Base-by-base conservation (phyloP, 1,284 basidiomycete species). In the Blastosporella zonata region DNA sequence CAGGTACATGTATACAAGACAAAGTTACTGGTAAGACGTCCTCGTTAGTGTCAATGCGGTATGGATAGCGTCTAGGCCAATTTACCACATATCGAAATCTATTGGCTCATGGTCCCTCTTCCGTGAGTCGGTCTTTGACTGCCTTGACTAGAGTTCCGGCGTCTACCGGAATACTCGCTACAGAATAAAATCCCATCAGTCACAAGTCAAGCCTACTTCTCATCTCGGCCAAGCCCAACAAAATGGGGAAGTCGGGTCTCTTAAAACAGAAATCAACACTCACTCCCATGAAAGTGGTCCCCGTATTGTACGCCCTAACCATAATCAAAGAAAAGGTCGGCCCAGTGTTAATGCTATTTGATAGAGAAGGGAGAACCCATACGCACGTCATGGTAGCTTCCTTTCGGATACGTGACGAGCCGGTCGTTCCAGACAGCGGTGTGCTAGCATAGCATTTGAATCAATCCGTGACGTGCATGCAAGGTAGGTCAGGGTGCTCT, bases 401-500 rank as follows among this genome's bases (percentile, higher is more conserved):
- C 68, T 25, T 59, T 53, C 18, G 62, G 57, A 52, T 67, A 72
- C 0, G 69, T 71, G 18, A 67, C 22, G n/a, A 63, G 52, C 0
- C 66, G 68, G 57, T 72, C 68, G 52, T 72, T 71, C 68, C 69
- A 70, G 6, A 72, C 61, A 20, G 62, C 67, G 49, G 70, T 71
- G 52, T 72, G 71, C 66, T 71, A 29, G 35, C 12, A 13, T 29
- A 35, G 25, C 28, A 31, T 39, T 20, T 13, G 17, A 28, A 43
- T 43, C 39, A 43, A 22, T 17, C 21, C 35, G 20, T 21, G 35
- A 38, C 31, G 35, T 42, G 9, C 25, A 41, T 31, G 15, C n/a
- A 17, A 13, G 12, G 7, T 2, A 13, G 36, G 35, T 49, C 28
- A 50, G 18, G 34, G 7, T 38, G 22, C 13, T 35, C 8, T 45